These are phyloP conservation scores for Amanita subjunquillea DNA, from an alignment of 768 basidiomycete species.

Conservation along the genomic window DNA sequence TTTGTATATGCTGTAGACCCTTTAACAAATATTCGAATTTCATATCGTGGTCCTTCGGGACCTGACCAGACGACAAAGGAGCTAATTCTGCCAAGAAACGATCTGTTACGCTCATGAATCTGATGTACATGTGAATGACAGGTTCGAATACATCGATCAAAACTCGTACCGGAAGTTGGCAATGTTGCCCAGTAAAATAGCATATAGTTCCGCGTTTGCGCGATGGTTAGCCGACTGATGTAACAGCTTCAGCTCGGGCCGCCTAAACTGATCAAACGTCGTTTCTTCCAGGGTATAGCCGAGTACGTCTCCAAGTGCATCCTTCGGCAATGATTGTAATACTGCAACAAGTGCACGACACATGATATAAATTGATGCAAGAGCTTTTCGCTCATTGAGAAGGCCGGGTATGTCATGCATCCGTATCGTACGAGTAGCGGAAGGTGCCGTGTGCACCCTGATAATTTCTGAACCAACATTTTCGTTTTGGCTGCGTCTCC, in stretches of 20 bases:
- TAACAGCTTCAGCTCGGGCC: constrained; percentile 57
- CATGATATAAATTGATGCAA: constrained; percentile 84
- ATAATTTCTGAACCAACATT: constrained; percentile 41
- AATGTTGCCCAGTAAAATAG: constrained; percentile 75
- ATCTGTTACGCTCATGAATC: constrained; percentile 90
- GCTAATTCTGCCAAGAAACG: constrained; percentile 74
- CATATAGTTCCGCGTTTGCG: constrained; percentile 74
- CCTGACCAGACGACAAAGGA: constrained; percentile 64
- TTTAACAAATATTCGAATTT: constrained; percentile 79
- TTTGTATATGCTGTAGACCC: constrained; percentile 71
- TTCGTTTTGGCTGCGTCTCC: constrained; percentile 72
- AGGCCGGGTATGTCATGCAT: constrained; percentile 37
- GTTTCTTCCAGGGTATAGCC: constrained; percentile 81
- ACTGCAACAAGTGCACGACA: constrained; percentile 78
- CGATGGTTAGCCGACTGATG: constrained; percentile 67
- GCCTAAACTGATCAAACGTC: constrained; percentile 77
- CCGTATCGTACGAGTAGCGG: constrained; percentile 22
- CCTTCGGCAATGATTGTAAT: constrained; percentile 61
- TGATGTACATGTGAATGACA: constrained; percentile 14
- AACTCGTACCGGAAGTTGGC: constrained; percentile 62
- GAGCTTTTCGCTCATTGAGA: constrained; percentile 64
- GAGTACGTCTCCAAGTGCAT: constrained; percentile 66
- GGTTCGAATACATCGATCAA: background rate
- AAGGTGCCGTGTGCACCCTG: constrained; percentile 33
- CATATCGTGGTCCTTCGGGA: constrained; percentile 71